phyloP scores from a whole-genome alignment of 192 early-diverging fungal species.

The Dimargaris verticillata region DNA sequence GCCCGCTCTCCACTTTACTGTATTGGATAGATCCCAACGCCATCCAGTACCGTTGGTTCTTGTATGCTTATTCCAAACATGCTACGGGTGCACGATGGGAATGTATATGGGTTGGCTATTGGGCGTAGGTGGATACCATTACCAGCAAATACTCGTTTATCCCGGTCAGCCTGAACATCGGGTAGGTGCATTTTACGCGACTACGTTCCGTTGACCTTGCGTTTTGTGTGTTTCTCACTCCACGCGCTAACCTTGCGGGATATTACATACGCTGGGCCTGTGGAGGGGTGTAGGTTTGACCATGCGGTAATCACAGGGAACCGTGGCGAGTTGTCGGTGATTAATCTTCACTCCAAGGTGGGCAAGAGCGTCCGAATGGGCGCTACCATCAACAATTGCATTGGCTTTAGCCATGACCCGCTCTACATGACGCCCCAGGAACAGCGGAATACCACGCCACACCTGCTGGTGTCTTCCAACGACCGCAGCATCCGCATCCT shows the following conservation, averaged over 20 bases:
- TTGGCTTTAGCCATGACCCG: conserved; percentile 18
- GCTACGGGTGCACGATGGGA: conserved; percentile 1
- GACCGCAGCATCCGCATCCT: conserved; percentile 85
- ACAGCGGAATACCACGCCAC: conserved; percentile 24
- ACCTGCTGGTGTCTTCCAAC: conserved; percentile 83
- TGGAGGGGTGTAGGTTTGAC: conserved; percentile 15
- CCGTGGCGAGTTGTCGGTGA: conserved; percentile 29
- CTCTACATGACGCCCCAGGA: neutral
- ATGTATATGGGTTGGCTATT: neutral
- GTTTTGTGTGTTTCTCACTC: neutral
- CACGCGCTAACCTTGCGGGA: neutral
- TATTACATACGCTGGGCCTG: neutral
- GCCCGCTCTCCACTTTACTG: neutral
- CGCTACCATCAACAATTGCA: conserved; percentile 78
- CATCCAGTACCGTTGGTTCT: neutral
- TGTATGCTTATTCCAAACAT: conserved; percentile 1
- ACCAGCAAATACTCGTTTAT: conserved; percentile 1
- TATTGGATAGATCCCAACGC: neutral
- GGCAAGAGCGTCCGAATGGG: conserved; percentile 28
- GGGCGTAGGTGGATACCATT: neutral
- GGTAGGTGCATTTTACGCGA: neutral
- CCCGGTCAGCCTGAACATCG: conserved; percentile 7
- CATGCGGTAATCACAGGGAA: conserved; percentile 23
- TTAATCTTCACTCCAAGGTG: conserved; percentile 14
- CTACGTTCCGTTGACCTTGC: neutral